These are phyloP conservation scores for Erythrophleum fordii DNA, from an alignment of 306 rosid genomes.

Conservation along the genomic window DNA sequence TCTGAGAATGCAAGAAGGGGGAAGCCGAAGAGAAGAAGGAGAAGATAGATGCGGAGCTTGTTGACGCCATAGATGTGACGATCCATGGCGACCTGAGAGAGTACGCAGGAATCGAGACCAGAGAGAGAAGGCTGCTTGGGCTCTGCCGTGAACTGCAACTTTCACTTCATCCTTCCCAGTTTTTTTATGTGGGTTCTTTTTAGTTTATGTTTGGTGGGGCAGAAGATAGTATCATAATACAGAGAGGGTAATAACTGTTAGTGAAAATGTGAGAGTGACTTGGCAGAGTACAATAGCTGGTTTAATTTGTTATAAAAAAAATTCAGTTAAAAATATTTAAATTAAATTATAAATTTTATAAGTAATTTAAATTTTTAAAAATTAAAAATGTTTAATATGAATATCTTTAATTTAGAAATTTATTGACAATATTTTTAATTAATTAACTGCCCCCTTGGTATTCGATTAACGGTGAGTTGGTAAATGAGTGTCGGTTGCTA, in stretches of 20 bases:
- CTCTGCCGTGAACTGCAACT: background rate
- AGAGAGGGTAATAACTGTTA: background rate
- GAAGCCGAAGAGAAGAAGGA: constrained; percentile 21
- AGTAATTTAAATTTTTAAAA: too few species aligned
- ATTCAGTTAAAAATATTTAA: too few species aligned
- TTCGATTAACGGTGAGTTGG: background rate
- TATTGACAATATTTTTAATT: too few species aligned
- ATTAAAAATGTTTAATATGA: too few species aligned
- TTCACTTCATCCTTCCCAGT: too few species aligned
- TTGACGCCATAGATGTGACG: constrained; percentile 45
- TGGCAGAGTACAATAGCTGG: too few species aligned
- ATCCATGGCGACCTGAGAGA: constrained; percentile 64
- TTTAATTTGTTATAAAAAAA: too few species aligned
- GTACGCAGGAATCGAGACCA: constrained; percentile 35
- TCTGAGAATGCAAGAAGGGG: constrained; percentile 44
- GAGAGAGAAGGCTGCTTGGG: constrained; percentile 16
- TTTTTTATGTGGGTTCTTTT: background rate
- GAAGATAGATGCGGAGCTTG: constrained; percentile 1
- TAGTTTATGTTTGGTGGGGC: background rate
- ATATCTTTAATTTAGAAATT: too few species aligned
- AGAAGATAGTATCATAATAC: background rate
- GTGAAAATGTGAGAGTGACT: background rate
- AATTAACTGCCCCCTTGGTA: background rate
- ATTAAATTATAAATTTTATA: too few species aligned
- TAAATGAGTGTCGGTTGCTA: constrained; percentile 38